Base-by-base conservation (phyloP, 208 protist genomes). In the Leishmania mexicana region DNA sequence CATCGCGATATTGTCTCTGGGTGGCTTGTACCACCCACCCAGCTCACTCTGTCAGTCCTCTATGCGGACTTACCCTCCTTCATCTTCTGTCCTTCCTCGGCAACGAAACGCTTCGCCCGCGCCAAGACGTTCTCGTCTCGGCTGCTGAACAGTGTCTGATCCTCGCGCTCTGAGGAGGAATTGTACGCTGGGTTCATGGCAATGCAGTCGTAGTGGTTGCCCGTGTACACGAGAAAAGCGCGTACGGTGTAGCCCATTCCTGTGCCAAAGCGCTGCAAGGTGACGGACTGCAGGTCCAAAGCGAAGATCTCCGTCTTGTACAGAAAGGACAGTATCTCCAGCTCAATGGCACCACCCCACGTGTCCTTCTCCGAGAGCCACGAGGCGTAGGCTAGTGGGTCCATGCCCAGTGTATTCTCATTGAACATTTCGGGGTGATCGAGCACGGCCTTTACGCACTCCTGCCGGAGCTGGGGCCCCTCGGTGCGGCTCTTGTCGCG, bases 331-430 rank as follows among this genome's bases (percentile, higher is more conserved):
- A 99, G 87, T 31, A 99, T 94, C 31, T 89, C 79, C 6, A 99
- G 84, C 88, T 99, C 98, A 42, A 99, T 96, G 45, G 86, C 95
- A 21, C 98, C 98, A 54, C 98, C 98, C 97, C 97, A 99, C 53
- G 85, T 89, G 54, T 91, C 88, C 28, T 90, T 83, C n/a, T 90
- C 71, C 42, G 80, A 72, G 8, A 99, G 90, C 90, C 92, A 97
- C 45, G 80, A 53, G 13, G 89, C 91, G 88, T 99, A 99, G 57
- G 79, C 75, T 47, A 81, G 75, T 3, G 93, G 81, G 53, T 83
- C 80, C 81, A 96, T 88, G 40, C 94, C 96, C 13, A 99, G 77
- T 7, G 92, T 87, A 38, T 84, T 86, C 53, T 88, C 88, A 62
- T 87, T 98, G 83, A 94, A 99, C 74, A 87, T 84, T 42, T 90